Evolutionary conservation across 768 basidiomycete genomes (phyloP).

Genomic region (Amanita phalloides): DNA sequence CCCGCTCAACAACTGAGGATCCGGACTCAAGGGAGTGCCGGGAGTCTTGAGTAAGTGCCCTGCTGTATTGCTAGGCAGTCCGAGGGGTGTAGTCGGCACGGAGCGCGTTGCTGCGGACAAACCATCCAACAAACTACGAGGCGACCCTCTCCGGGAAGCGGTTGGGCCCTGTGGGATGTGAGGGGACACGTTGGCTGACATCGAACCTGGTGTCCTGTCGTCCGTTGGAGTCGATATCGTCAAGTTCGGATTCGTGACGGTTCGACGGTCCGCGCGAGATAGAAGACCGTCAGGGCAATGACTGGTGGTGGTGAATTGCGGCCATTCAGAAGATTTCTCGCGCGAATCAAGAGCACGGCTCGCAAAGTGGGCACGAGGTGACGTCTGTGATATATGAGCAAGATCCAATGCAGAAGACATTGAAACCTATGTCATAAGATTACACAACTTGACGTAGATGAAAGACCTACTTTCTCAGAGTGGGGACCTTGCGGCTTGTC

Average conservation of each 20-base stretch:
- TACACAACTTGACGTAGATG: not conserved
- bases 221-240: constrained; percentile 47
- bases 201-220: constrained; percentile 36
- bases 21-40: constrained; percentile 55
- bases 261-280: constrained; percentile 53
- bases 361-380: constrained; percentile 50
- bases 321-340: constrained; percentile 87
- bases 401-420: constrained; percentile 89
- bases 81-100: constrained; percentile 74
- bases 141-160: constrained; percentile 69
- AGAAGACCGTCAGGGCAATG: constrained; percentile 50
- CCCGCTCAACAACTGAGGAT: constrained; percentile 49
- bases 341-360: constrained; percentile 43
- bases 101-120: constrained; percentile 59
- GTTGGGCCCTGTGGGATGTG: constrained; percentile 47
- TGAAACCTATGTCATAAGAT: constrained; percentile 41
- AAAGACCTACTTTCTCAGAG: constrained; percentile 45
- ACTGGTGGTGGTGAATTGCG: constrained; percentile 64
- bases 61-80: constrained; percentile 32
- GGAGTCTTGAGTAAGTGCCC: constrained; percentile 53
- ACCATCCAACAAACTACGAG: constrained; percentile 52
- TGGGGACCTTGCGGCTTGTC: constrained; percentile 70
- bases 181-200: constrained; percentile 55
- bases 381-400: constrained; percentile 79
- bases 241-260: constrained; percentile 65